Conservation (phyloP, 2,329 filamentous ascomycete genomes). For the Colletotrichum tropicicola region DNA sequence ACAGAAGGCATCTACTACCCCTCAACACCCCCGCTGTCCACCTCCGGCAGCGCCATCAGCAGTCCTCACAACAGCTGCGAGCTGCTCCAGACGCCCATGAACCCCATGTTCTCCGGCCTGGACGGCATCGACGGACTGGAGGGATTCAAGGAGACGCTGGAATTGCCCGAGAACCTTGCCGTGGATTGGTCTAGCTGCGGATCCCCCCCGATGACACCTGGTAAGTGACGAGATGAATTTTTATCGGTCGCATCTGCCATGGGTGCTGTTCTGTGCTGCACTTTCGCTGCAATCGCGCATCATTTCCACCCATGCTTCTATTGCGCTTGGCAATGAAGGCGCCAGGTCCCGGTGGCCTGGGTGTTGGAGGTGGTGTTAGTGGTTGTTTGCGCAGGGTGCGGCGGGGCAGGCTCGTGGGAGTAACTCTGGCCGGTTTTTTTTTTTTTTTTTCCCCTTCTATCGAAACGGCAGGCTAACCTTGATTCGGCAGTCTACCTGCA, state of each 20-base stretch:
- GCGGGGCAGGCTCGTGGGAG: conserved; percentile 21
- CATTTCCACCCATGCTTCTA: background rate
- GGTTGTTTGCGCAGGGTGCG: background rate
- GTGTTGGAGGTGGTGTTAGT: background rate
- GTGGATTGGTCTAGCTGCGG: conserved; percentile 80
- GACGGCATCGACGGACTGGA: conserved; percentile 66
- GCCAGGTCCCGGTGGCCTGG: conserved; percentile 1
- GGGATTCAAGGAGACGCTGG: conserved; percentile 74
- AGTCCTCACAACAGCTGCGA: conserved; percentile 81
- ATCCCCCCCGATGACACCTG: conserved; percentile 90
- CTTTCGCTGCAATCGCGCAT: background rate
- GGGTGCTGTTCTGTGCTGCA: background rate
- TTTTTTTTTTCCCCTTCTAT: background rate
- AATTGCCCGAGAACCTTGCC: conserved; percentile 78
- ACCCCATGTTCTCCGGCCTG: conserved; percentile 79
- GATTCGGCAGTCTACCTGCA: conserved; percentile 57
- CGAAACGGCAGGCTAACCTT: conserved; percentile 44
- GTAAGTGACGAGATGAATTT: conserved; percentile 75
- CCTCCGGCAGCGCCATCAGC: conserved; percentile 84
- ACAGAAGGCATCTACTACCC: conserved; percentile 75
- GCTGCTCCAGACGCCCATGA: conserved; percentile 82
- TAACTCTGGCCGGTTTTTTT: background rate
- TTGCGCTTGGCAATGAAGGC: background rate
- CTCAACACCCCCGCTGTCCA: conserved; percentile 86
- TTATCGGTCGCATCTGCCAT: background rate